phyloP scores from a whole-genome alignment of 1,284 basidiomycete species.

The Apiotrichum akiyoshidainum region DNA sequence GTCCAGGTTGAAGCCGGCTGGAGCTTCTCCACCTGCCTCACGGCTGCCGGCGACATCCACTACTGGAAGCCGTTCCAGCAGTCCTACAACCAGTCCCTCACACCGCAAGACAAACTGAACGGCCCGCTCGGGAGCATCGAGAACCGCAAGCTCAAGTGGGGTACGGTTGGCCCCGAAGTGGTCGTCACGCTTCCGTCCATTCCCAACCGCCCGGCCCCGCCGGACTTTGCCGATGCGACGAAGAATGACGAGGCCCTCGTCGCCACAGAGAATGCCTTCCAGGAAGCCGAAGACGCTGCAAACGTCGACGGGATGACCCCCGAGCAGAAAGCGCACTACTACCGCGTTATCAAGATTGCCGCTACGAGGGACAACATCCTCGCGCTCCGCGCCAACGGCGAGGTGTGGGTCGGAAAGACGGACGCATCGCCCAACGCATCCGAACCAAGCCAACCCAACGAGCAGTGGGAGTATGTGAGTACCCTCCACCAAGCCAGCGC shows the following conservation, averaged over 20 bases:
- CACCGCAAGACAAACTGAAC: conserved; percentile 48
- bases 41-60: conserved; percentile 64
- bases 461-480: conserved; percentile 58
- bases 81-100: conserved; percentile 37
- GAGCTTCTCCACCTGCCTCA: conserved; percentile 67
- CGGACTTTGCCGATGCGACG: conserved; percentile 21
- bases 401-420: conserved; percentile 37
- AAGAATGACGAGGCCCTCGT: conserved; percentile 21
- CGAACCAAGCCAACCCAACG: no score
- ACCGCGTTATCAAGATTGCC: conserved; percentile 71
- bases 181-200: conserved; percentile 15
- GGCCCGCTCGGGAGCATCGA: conserved; percentile 37
- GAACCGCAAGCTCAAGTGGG: conserved; percentile 45
- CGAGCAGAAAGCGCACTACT: conserved; percentile 38
- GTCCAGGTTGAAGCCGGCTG: conserved; percentile 73
- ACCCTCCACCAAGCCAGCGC: neutral
- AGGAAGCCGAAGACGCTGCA: neutral
- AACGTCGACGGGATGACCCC: neutral
- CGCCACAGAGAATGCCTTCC: conserved; percentile 61
- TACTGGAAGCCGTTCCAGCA: conserved; percentile 66
- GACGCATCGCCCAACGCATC: no score
- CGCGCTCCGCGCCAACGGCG: conserved; percentile 60
- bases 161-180: conserved; percentile 30
- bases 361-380: conserved; percentile 65
- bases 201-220: conserved; percentile 31